phyloP scores from a whole-genome alignment of 208 protist species.

The Leishmania major region DNA sequence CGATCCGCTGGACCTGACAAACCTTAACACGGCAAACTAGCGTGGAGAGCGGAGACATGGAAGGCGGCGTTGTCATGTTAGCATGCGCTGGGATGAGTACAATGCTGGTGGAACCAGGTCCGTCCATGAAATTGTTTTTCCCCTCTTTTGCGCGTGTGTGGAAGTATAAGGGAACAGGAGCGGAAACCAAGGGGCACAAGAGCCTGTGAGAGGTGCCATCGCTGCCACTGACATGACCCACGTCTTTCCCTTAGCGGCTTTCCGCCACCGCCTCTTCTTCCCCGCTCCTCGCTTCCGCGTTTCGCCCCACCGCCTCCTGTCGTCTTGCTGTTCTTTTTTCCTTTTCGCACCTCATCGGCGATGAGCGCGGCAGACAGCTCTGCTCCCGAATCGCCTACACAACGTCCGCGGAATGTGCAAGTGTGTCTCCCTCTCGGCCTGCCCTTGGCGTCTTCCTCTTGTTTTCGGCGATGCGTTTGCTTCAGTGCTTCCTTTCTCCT shows the following conservation, averaged over 20 bases:
- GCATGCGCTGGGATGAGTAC: not conserved
- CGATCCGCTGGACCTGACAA: conserved; percentile 34
- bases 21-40: conserved; percentile 19
- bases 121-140: not conserved
- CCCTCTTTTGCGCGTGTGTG: not conserved
- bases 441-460: not conserved
- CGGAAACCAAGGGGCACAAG: not conserved
- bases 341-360: not conserved
- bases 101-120: not conserved
- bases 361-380: not conserved
- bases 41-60: not conserved
- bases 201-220: not conserved
- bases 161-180: not conserved
- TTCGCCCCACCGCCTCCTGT: not conserved
- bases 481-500: not conserved
- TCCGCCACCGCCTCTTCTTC: not conserved
- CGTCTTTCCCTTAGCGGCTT: not conserved
- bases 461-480: not conserved
- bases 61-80: not conserved
- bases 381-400: not conserved
- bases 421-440: conserved; percentile 4
- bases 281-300: not conserved
- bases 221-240: not conserved
- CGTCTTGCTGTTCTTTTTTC: not conserved
- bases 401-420: not conserved